phyloP scores from a whole-genome alignment of 768 basidiomycete genomes.

The Trametes gibbosa region DNA sequence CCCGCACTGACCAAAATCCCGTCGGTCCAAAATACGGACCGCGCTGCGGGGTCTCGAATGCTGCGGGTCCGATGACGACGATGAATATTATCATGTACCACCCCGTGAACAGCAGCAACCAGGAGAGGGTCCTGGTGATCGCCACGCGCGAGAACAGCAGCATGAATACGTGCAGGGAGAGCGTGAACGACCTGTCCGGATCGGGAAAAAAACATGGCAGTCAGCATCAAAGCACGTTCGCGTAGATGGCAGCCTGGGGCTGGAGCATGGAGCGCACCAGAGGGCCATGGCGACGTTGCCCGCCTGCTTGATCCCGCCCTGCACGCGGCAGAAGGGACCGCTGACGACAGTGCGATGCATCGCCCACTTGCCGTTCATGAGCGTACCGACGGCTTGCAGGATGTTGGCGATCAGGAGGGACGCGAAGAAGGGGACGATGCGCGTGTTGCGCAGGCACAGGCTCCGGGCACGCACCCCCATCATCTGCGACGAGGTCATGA shows the following conservation, averaged over 20 bases:
- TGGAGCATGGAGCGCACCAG: conserved; percentile 34
- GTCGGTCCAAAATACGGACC: conserved; percentile 47
- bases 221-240: neutral
- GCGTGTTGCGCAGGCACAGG: conserved; percentile 20
- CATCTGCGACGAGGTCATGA: conserved; percentile 10
- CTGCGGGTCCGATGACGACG: conserved; percentile 38
- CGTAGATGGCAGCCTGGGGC: no score
- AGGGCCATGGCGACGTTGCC: conserved; percentile 44
- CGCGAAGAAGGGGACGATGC: conserved; percentile 30
- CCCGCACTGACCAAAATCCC: conserved; percentile 39
- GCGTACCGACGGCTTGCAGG: conserved; percentile 32
- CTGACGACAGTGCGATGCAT: conserved; percentile 23
- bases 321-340: conserved; percentile 28
- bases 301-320: conserved; percentile 40
- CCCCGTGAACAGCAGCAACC: conserved; percentile 30
- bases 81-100: conserved; percentile 37
- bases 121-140: conserved; percentile 17
- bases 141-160: conserved; percentile 36
- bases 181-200: conserved; percentile 29
- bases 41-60: conserved; percentile 30
- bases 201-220: conserved; percentile 7
- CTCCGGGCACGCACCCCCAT: conserved; percentile 15
- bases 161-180: conserved; percentile 34
- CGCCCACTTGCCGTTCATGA: conserved; percentile 33
- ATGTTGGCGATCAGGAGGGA: conserved; percentile 34